Evolutionary conservation across 2,329 filamentous ascomycete genomes (phyloP), one percentile per base, ranked within the genome.

Genomic region (Stemphylium vesicarium): DNA sequence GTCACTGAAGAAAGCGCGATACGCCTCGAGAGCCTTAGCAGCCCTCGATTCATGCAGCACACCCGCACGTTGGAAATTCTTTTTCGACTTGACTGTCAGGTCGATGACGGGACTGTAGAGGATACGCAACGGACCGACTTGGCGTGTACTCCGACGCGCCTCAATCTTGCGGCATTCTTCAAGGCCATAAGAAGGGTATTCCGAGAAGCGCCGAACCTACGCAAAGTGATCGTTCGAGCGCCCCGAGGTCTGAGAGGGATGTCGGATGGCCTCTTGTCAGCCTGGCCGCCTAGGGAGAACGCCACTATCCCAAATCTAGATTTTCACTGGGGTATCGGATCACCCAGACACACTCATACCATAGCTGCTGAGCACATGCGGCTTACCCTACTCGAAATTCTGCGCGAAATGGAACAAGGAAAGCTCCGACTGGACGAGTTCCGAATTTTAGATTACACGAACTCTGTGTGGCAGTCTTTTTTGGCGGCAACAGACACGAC

Each of bases 1-100:
- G 29, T 37, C 4, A 56, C 52, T 18, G 20, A 33, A 1, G 38
- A 16, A 11, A 41, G 42, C 10, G 20, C 47, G 15, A 16, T 13
- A n/a, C 15, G 18, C 15, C 46, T 57, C 35, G 29, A 41, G 16
- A 22, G 11, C 18, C 22, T 58, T 26, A 31, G 42, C n/a, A 16
- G 6, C 22, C 35, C 43, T 12, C 56, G 47, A 13, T 52, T 58
- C 10, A 35, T 40, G 6, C 29, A 41, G 11, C 36, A 41, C 15
- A 35, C 56, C 7, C 43, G 16, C 24, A 31, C 47, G 15, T 20
- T 58, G 9, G 43, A 48, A 3, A 29, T 58, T n/a, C 18, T 24
- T 13, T 32, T 24, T 2, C 1, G 35, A 2, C 22, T 56, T 9
- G n/a, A 24, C 16, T 51, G 35, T 20, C 31, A 4, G 7, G 29